A percentile compares a stretch with the other conserved stretches of the same genome.
Evolutionary conservation across 164 flowering plant genomes (phyloP).

Genomic region (Brasenia schreberi): DNA sequence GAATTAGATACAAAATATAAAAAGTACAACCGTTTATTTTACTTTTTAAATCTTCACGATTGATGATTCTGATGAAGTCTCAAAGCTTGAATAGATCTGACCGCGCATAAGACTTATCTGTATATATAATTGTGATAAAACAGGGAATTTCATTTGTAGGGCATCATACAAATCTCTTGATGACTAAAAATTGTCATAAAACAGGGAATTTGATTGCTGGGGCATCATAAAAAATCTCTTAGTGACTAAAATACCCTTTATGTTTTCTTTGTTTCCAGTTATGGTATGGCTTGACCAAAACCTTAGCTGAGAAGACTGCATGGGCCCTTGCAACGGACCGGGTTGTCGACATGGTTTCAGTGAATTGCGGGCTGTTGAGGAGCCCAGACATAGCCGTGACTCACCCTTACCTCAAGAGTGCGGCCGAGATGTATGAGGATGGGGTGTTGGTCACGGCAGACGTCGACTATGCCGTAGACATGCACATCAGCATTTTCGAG

Average conservation of each 20-base stretch:
- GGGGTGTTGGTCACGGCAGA: conserved; percentile 66
- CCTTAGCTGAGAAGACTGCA: conserved; percentile 66
- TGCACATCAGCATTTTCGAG: conserved; percentile 61
- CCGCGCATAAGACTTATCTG: no score
- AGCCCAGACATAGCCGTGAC: conserved; percentile 29
- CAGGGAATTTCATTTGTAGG: no score
- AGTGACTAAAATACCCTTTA: neutral
- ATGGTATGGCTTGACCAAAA: conserved; percentile 78
- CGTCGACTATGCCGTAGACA: conserved; percentile 42
- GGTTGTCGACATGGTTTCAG: conserved; percentile 53
- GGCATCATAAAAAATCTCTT: no score
- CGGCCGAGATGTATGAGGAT: conserved; percentile 76
- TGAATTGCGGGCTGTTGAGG: conserved; percentile 50
- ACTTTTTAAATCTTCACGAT: no score
- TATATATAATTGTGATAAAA: no score
- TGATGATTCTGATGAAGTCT: no score
- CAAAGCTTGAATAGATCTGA: no score
- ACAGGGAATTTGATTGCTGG: no score
- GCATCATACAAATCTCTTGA: no score
- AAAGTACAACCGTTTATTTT: no score
- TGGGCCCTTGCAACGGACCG: conserved; percentile 91
- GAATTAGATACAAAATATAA: no score
- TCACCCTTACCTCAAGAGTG: conserved; percentile 57
- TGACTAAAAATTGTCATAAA: no score
- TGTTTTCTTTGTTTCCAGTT: conserved; percentile 21